Evolutionary conservation across 208 protist species (phyloP).

Genomic region (Histomonas meleagridis): DNA sequence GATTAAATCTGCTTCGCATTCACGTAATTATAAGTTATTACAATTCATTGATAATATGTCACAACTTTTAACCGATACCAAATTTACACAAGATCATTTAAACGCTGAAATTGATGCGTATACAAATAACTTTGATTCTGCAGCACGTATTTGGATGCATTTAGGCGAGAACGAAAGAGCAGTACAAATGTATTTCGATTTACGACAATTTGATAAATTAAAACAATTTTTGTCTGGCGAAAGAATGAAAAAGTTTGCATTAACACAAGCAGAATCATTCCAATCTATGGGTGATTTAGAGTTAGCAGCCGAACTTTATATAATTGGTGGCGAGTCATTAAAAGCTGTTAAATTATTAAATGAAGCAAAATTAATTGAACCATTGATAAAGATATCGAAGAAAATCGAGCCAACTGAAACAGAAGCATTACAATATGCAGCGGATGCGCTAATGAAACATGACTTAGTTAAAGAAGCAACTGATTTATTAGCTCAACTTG

Average conservation of each 20-base stretch:
- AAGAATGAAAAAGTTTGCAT: conserved; percentile 12
- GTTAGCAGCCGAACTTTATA: not conserved
- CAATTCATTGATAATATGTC: conserved; percentile 4
- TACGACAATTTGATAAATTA: conserved; percentile 21
- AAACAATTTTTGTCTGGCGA: not conserved
- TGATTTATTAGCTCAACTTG: not conserved
- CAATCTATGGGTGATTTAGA: not conserved
- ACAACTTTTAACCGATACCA: not conserved
- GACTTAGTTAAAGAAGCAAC: not conserved
- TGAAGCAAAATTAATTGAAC: not conserved
- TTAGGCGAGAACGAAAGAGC: not conserved
- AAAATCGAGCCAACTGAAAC: conserved; percentile 18
- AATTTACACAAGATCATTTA: conserved; percentile 24
- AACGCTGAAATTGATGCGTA: conserved; percentile 7
- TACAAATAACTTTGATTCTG: not conserved
- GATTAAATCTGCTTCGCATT: not conserved
- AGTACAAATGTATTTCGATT: conserved; percentile 26
- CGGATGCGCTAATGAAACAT: not conserved
- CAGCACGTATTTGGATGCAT: not conserved
- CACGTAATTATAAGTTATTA: not conserved
- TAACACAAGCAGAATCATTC: not conserved
- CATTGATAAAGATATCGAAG: not conserved
- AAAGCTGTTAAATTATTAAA: not conserved
- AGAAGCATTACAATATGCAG: not conserved
- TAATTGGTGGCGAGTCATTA: not conserved